Evolutionary conservation across 805 yeast species (phyloP), one percentile per base, ranked within the genome.

Genomic region (Kazachstania kunashirensis): DNA sequence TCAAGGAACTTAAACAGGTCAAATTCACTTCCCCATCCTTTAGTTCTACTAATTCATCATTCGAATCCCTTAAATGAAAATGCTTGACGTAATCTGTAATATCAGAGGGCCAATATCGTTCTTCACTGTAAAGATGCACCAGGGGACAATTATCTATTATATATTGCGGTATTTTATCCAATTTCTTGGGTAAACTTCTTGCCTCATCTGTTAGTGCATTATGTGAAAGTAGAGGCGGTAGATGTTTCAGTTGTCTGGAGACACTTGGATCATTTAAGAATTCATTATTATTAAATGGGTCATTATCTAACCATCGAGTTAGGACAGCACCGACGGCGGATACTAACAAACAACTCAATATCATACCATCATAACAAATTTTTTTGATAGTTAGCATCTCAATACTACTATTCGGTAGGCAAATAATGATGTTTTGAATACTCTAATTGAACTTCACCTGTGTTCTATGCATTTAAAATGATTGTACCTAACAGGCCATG

Each of bases 71-170:
- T 15, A 80, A 68, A 43, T 70, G 71, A 60, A 84, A 81, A 52
- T 84, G 72, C 6, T 62, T 61, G 8, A 84, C 85, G 53, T 61
- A 88, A 16, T 80, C 71, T 21, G 65, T 70, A 29, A 86, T 69
- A 48, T 85, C 92, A 48, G 84, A 84, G 0, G 97, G 98, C 46
- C 81, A 64, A 53, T 88, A 89, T 37, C 66, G 60, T 50, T 89
- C 98, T 53, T 89, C 98, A 1, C 94, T 77, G 62, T 89, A 88
- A 9, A 89, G 65, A 52, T 84, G 84, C 2, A 89, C 88, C 36
- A 78, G 61, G 0, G 98, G 97, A 4, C 82, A 74, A 52, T 70
- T 68, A 30, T 79, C 78, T 2, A 74, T 44, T 1, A 77, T 79
- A 55, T 74, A 82, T 6, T 55, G 53, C 0, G 92, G 94, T 3